Base-by-base conservation (phyloP, 176 grass and related monocot genomes). In the Neostapfia colusana region DNA sequence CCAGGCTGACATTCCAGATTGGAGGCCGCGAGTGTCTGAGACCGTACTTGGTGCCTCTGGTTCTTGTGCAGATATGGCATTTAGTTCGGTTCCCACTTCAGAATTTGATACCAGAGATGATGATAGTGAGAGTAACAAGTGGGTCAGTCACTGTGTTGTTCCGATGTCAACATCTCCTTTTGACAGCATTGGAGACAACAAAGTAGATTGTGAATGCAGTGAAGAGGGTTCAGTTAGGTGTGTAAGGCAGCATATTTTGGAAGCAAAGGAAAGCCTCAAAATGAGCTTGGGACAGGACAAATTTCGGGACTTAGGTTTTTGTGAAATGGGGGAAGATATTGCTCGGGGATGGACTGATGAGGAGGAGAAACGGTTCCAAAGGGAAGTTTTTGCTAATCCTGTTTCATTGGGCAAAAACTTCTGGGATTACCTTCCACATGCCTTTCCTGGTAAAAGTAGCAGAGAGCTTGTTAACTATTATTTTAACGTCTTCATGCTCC, bases 391-490 rank as follows among this genome's bases (percentile, higher is more conserved):
- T 41, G 85, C 71, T 63, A 90, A 93, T 82, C 78, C 85, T 83
- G 56, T 73, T 66, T 97, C 88, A 4, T 53, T 77, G 21, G 85
- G 84, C 16, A 88, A 81, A 60, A 97, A 89, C 46, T 97, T 97
- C 42, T 97, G 90, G 93, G 78, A 86, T 76, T 56, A 80, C 58
- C 88, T 93, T 44, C 83, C 77, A 5, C 63, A 51, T 85, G 77
- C 46, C 35, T 93, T 97, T 24, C 85, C 90, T 53, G 63, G 68
- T 74, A 90, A 88, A 83, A 80, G 36, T 23, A 90, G 68, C 67
- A 90, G 82, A 83, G 93, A 97, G 66, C 72, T 93, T 40, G 81
- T 97, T 54, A 89, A 90, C 72, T 97, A 97, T 82, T 97, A 97
- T 70, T 97, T 89, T 78, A 93, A 97, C 21, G 86, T 93, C 20